Conservation (phyloP, 2,329 filamentous ascomycete genomes). For the Cercospora berteroae region DNA sequence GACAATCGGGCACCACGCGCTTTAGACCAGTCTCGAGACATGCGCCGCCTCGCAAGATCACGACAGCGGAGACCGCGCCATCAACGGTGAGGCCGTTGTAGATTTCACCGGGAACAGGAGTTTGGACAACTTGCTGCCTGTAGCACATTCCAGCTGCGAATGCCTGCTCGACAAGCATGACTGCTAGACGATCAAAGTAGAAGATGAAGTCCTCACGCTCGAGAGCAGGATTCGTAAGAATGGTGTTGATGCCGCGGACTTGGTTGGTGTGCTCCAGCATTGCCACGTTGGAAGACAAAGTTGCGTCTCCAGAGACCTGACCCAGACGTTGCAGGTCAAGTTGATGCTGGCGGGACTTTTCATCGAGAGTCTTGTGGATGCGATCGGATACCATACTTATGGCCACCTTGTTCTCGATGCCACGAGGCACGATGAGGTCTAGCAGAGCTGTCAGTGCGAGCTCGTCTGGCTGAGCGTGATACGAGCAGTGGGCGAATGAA, state of each 20-base stretch:
- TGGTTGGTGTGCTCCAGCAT: constrained; percentile 76
- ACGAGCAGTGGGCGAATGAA: neutral
- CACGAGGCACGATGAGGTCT: constrained; percentile 92
- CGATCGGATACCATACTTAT: constrained; percentile 92
- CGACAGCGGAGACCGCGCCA: constrained; percentile 77
- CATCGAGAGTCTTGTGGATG: constrained; percentile 79
- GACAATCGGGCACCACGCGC: constrained; percentile 88
- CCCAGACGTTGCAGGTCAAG: constrained; percentile 75
- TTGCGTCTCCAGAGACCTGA: constrained; percentile 62
- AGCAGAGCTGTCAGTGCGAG: constrained; percentile 20
- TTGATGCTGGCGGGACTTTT: constrained; percentile 82
- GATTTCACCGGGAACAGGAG: constrained; percentile 60
- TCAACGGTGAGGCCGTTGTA: constrained; percentile 71
- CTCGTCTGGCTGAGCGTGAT: neutral
- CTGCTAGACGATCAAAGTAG: constrained; percentile 87
- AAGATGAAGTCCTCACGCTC: constrained; percentile 90
- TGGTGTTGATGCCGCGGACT: constrained; percentile 82
- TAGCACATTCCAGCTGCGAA: constrained; percentile 72
- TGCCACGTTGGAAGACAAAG: constrained; percentile 71
- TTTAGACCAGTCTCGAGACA: constrained; percentile 84
- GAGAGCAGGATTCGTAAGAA: constrained; percentile 78
- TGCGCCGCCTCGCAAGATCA: constrained; percentile 83
- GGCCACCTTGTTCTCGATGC: constrained; percentile 90
- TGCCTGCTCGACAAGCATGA: constrained; percentile 80
- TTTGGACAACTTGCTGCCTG: constrained; percentile 61